These are phyloP conservation scores for Volvox carteri DNA, from an alignment of 163 green algal genomes.

Conservation along the genomic window DNA sequence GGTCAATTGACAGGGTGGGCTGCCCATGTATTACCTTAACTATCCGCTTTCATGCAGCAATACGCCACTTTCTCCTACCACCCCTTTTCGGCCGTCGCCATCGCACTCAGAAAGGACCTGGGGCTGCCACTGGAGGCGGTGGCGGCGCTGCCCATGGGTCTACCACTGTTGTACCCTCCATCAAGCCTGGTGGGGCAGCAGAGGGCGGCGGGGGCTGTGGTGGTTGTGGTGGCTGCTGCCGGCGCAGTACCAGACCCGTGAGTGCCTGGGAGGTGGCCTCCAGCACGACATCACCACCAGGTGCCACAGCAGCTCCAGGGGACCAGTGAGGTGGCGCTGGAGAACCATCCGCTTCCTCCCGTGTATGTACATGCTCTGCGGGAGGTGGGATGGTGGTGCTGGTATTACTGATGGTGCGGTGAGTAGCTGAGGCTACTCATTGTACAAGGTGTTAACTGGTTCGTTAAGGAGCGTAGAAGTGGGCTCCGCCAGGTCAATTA, in stretches of 20 bases:
- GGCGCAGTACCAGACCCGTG: background rate
- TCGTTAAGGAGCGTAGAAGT: too few species aligned
- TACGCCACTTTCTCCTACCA: too few species aligned
- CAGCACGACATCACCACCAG: too few species aligned
- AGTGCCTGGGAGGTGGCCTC: background rate
- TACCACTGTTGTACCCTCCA: background rate
- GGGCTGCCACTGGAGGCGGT: background rate
- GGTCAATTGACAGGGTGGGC: too few species aligned
- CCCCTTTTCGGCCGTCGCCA: too few species aligned
- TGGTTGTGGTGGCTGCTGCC: background rate
- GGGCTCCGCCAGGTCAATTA: background rate
- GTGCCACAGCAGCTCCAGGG: too few species aligned
- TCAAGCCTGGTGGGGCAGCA: background rate
- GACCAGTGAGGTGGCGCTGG: background rate
- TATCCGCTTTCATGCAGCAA: too few species aligned
- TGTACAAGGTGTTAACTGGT: too few species aligned
- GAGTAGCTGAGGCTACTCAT: too few species aligned
- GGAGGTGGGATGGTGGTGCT: background rate
- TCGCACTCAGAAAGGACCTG: background rate
- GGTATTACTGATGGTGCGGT: background rate
- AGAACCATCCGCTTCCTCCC: background rate
- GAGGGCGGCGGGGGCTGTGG: background rate
- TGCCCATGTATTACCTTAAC: too few species aligned
- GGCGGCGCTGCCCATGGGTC: background rate
- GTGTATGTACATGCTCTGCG: background rate